Conservation (phyloP, 805 yeast species). For the Monosporozyma aerobia region DNA sequence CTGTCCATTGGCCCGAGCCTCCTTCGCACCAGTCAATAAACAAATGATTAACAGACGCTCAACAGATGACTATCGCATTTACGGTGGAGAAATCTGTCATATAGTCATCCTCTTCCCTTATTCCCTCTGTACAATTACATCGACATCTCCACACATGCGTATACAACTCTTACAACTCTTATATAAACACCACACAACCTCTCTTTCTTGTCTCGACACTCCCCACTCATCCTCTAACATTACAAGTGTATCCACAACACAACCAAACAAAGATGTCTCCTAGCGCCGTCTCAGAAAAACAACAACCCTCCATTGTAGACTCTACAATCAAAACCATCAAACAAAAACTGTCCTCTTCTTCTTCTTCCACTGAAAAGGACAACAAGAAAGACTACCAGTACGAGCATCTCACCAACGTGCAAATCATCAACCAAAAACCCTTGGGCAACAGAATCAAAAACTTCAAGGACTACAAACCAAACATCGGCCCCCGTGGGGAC, state of each 20-base stretch:
- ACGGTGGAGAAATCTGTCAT: no score
- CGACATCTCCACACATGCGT: no score
- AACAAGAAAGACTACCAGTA: constrained; percentile 8
- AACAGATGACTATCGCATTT: no score
- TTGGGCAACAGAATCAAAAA: constrained; percentile 12
- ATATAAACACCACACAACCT: no score
- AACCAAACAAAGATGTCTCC: neutral
- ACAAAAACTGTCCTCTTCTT: neutral
- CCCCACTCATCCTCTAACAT: neutral
- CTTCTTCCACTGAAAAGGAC: neutral
- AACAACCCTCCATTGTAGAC: neutral
- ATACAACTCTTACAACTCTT: no score
- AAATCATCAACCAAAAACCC: constrained; percentile 16
- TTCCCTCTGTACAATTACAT: no score
- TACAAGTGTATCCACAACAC: no score
- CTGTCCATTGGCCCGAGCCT: no score
- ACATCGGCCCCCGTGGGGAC: constrained; percentile 27
- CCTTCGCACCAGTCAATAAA: no score
- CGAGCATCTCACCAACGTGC: constrained; percentile 24
- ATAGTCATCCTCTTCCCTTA: no score
- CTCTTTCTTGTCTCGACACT: neutral
- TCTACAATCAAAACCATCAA: neutral
- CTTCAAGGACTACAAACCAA: constrained; percentile 38
- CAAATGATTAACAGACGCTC: no score
- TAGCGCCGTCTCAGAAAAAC: neutral